Evolutionary conservation across 345 rosid species (phyloP).

Genomic region (Citrus hindsii): DNA sequence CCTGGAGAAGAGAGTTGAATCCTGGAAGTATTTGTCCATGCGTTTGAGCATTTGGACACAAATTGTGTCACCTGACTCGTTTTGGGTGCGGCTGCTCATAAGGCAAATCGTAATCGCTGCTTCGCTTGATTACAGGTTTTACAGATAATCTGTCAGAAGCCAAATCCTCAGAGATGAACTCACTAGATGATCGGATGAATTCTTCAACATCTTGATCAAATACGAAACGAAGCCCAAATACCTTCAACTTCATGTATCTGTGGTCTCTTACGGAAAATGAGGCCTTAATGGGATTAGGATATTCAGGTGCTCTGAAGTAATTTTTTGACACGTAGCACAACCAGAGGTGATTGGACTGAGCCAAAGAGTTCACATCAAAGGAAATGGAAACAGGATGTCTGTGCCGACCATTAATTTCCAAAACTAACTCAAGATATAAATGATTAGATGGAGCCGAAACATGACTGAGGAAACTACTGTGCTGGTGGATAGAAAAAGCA

Average conservation of each 20-base stretch:
- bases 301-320: neutral
- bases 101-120: neutral
- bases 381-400: neutral
- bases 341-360: neutral
- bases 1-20: neutral
- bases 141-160: neutral
- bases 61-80: neutral
- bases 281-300: neutral
- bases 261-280: neutral
- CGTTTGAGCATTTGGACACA: neutral
- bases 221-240: neutral
- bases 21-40: constrained; percentile 12
- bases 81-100: neutral
- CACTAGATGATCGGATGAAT: neutral
- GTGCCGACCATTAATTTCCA: no score
- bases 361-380: neutral
- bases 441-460: no score
- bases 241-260: neutral
- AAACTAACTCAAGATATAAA: no score
- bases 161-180: neutral
- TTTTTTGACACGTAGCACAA: neutral
- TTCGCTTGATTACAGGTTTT: neutral
- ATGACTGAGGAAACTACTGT: no score
- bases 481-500: no score
- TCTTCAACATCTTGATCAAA: neutral